Evolutionary conservation across 768 basidiomycete species (phyloP).

Genomic region (Pilatotrama ljubarskyi): DNA sequence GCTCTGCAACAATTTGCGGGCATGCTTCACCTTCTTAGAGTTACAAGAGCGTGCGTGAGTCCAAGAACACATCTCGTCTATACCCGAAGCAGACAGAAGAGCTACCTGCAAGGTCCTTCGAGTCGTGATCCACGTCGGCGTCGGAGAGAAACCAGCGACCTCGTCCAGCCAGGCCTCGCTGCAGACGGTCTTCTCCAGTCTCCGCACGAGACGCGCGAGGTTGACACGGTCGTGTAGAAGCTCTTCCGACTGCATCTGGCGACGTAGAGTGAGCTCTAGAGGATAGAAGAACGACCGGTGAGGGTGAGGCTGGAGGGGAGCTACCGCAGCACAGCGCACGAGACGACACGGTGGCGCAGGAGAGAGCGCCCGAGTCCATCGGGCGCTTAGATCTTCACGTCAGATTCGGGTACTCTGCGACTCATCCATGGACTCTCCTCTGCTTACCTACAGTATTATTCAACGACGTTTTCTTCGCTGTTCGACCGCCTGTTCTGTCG

Average conservation of each 20-base stretch:
- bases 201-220: conserved; percentile 56
- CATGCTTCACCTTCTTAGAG: conserved; percentile 51
- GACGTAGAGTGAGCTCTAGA: too few relatives aligned
- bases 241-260: conserved; percentile 23
- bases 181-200: conserved; percentile 57
- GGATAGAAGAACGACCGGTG: not conserved
- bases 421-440: not conserved
- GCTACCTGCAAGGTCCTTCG: conserved; percentile 57
- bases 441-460: not conserved
- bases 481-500: too few relatives aligned
- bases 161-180: conserved; percentile 37
- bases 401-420: not conserved
- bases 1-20: conserved; percentile 55
- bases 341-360: not conserved
- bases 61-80: not conserved
- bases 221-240: conserved; percentile 65
- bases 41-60: not conserved
- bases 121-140: conserved; percentile 50
- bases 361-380: not conserved
- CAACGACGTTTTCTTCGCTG: not conserved
- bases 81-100: not conserved
- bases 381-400: conserved; percentile 3
- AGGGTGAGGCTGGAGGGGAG: too few relatives aligned
- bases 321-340: not conserved
- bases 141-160: conserved; percentile 15